Base-by-base conservation (phyloP, 164 flowering plant species). In the Berberis thunbergii region DNA sequence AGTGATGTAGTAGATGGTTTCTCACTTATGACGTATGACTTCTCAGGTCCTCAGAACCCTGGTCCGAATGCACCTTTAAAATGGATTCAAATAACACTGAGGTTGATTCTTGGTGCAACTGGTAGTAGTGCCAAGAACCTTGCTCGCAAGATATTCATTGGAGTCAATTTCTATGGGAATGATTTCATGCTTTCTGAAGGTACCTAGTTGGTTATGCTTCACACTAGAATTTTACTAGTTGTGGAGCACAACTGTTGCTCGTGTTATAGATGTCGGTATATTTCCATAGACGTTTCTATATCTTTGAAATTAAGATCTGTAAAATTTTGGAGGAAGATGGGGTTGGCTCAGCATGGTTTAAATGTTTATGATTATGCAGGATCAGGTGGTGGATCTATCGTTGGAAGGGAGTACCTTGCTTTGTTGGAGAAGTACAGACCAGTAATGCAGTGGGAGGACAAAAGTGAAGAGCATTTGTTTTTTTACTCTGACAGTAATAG, bases 41-140 rank as follows among this genome's bases (percentile, higher is more conserved):
- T 87, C 84, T 94, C 99, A 12, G 65, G 81, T 66, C 88, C 89
- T 69, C 83, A 80, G 38, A 79, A 75, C 65, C 97, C 96, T 11
- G 99, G 99, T 49, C 99, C 99, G 45, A 94, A 84, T 82, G 99
- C 99, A 9, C 99, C 99, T 63, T 62, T 94, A 75, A 77, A 78
- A 63, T 94, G 99, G 99, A 82, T 94, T 43, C 80, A 65, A n/a
- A 79, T 80, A 49, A 74, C 78, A 53, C 57, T 91, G 58, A 67
- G 71, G 71, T 64, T 84, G 54, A 84, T 91, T 64, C 84, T 85
- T 65, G 76, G 79, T 61, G 57, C 67, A 13, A 44, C 54, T 10
- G 54, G 65, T 46, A 61, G 13, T 52, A 45, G 53, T 60, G 71
- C 59, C 66, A 65, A 46, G 56, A 69, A 57, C 55, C 57, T 73